Base-by-base conservation (phyloP, 176 grass and related monocot genomes). In the Eragrostis nindensis region DNA sequence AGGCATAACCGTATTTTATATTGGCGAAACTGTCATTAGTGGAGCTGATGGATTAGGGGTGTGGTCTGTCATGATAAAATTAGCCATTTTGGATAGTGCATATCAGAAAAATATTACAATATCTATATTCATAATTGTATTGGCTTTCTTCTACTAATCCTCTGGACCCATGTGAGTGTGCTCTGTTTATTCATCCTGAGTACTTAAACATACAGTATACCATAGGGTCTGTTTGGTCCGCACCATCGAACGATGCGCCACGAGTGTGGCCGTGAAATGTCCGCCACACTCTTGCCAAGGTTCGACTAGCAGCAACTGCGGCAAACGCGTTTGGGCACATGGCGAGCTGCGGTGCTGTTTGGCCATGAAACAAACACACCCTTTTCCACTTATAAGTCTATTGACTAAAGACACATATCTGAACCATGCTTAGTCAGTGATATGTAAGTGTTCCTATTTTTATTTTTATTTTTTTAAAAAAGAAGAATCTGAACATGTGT, bases 131-230 rank as follows among this genome's bases (percentile, higher is more conserved):
- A 39, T 45, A n/a, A 21, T 46, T 21, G 62, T 59, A 59, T 29
- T 13, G 21, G 26, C 47, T 55, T 68, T 76, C 1, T 76, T 84
- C 32, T 63, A 62, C 22, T 62, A 43, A 12, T 76, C 55, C 16
- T 62, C 29, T 74, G 0, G 0, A 61, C 38, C 59, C 14, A 14
- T 24, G 1, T 61, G 8, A 46, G 6, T 4, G 5, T 46, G 2
- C 27, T 30, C 25, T 25, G 57, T 68, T 78, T 49, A 10, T 66
- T 39, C 27, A n/a, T 66, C 41, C 21, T 27, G 43, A 27, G 22
- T 38, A 44, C 15, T 30, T n/a, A 1, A 68, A 19, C 3, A 45
- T 29, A 29, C 39, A 62, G 32, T 36, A 22, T n/a, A n/a, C n/a
- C n/a, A n/a, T n/a, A n/a, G n/a, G n/a, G n/a, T n/a, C n/a, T n/a